phyloP scores from a whole-genome alignment of 73 alveolate species.

The Durusdinium trenchii region DNA sequence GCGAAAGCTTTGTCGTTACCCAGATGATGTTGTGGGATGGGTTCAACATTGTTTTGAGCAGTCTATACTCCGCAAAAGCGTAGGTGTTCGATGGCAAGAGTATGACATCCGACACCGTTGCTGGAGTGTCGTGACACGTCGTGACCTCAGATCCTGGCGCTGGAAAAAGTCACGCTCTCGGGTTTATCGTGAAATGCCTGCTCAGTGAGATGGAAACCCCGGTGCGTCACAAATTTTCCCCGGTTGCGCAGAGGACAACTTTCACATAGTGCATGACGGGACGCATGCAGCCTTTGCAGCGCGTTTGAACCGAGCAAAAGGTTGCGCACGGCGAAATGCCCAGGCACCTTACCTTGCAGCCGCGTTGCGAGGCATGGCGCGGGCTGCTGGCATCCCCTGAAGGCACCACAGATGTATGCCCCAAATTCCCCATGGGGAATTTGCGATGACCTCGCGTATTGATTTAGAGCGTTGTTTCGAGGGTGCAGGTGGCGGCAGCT shows the following conservation, averaged over 20 bases:
- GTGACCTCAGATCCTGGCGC: conserved; percentile 11
- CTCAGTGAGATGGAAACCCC: not conserved
- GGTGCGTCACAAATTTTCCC: not conserved
- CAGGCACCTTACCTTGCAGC: no score
- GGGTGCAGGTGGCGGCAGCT: not conserved
- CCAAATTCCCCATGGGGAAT: conserved; percentile 8
- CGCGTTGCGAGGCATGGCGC: no score
- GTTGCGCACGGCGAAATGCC: no score
- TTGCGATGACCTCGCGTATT: not conserved
- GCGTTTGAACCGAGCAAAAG: not conserved
- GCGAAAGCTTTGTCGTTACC: not conserved
- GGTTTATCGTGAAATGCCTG: not conserved
- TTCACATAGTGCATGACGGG: not conserved
- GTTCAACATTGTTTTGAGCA: not conserved
- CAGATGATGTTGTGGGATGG: not conserved
- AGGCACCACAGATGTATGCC: not conserved
- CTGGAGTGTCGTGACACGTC: not conserved
- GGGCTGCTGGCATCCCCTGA: not conserved
- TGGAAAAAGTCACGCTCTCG: not conserved
- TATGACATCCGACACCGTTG: not conserved
- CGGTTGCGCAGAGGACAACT: not conserved
- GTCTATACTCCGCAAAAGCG: not conserved
- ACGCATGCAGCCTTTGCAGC: conserved; percentile 34
- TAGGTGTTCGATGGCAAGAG: not conserved
- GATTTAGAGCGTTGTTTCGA: not conserved